phyloP scores from a whole-genome alignment of 352 stramenopile species.

The Globisporangium apiculatum region DNA sequence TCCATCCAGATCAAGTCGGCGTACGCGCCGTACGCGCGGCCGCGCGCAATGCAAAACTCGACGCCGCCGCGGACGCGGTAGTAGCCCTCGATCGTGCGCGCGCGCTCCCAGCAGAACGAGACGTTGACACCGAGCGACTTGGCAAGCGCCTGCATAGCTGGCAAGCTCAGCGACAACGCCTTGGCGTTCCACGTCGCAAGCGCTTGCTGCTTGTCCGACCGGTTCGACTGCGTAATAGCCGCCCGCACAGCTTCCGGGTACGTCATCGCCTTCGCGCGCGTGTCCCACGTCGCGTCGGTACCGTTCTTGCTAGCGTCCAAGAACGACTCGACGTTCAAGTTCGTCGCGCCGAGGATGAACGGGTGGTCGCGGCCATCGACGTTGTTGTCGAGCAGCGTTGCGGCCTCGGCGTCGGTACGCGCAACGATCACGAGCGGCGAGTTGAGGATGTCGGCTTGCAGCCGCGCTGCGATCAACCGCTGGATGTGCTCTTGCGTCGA shows the following conservation, averaged over 20 bases:
- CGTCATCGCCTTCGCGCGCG: slow-evolving; percentile 91
- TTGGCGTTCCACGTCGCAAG: slow-evolving; percentile 82
- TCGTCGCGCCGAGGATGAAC: slow-evolving; percentile 95
- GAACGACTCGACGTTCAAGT: slow-evolving; percentile 84
- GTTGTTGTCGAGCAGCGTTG: slow-evolving; percentile 97
- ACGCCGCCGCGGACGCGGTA: slow-evolving; percentile 95
- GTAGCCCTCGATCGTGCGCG: slow-evolving; percentile 96
- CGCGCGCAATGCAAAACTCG: slow-evolving; percentile 96
- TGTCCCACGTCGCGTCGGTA: slow-evolving; percentile 83
- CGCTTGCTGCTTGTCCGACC: slow-evolving; percentile 42
- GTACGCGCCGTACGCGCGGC: slow-evolving; percentile 92
- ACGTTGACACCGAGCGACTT: slow-evolving; percentile 74
- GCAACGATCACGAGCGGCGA: slow-evolving; percentile 94
- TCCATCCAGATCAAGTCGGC: slow-evolving; percentile 99
- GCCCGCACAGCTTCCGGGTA: slow-evolving; percentile 93
- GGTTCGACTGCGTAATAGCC: slow-evolving; percentile 55
- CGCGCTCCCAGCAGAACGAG: slow-evolving; percentile 95
- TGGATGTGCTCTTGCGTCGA: slow-evolving; percentile 97
- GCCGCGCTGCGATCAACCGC: slow-evolving; percentile 92
- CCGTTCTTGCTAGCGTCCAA: slow-evolving; percentile 66
- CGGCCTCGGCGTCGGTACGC: slow-evolving; percentile 95
- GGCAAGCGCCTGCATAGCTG: slow-evolving; percentile 71
- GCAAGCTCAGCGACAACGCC: slow-evolving; percentile 66
- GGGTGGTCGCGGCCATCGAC: slow-evolving; percentile 96
- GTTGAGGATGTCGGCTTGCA: slow-evolving; percentile 96